A percentile compares a stretch with the other conserved stretches of the same genome.
These are phyloP conservation scores for Lodderomyces pseudojiufengensis DNA, from an alignment of 1,139 yeast genomes.

Conservation along the genomic window DNA sequence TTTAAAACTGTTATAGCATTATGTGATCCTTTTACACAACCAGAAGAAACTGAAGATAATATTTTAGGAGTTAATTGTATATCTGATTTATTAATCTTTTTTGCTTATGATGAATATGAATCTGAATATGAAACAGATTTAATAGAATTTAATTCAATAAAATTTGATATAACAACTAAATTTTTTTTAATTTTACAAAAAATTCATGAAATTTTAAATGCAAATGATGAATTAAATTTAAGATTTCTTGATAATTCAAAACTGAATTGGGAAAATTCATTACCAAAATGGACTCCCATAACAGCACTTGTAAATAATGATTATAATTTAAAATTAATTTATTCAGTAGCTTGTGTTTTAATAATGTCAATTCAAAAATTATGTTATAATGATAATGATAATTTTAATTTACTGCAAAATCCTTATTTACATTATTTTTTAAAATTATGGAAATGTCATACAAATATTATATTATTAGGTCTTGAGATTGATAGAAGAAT, in stretches of 20 bases:
- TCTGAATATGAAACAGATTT: slow-evolving; percentile 2
- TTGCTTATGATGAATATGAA: slow-evolving; percentile 19
- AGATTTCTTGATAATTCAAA: slow-evolving; percentile 44
- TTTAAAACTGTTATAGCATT: slow-evolving; percentile 39
- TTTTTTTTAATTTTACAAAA: slow-evolving; percentile 42
- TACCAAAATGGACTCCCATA: slow-evolving; percentile 53
- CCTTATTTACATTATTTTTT: slow-evolving; percentile 59
- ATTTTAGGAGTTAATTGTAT: slow-evolving; percentile 53
- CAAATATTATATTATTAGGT: slow-evolving; percentile 53
- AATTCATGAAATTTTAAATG: slow-evolving; percentile 39
- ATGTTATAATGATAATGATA: slow-evolving; percentile 30
- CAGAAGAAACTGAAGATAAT: slow-evolving; percentile 53
- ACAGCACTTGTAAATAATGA: slow-evolving; percentile 27
- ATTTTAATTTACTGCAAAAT: slow-evolving; percentile 43
- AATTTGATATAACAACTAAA: slow-evolving; percentile 34
- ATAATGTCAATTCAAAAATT: slow-evolving; percentile 51
- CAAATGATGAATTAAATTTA: slow-evolving; percentile 45
- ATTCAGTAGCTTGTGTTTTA: slow-evolving; percentile 50
- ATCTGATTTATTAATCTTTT: slow-evolving; percentile 49
- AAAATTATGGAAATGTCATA: slow-evolving; percentile 62
- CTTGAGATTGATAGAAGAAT: slow-evolving; percentile 60
- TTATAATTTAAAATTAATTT: slow-evolving; percentile 40
- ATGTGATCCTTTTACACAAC: slow-evolving; percentile 67
- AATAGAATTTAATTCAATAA: slow-evolving; percentile 22
- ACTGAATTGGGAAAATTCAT: slow-evolving; percentile 36